Evolutionary conservation across 2,329 filamentous ascomycete species (phyloP).

Genomic region (Fusarium piperis): DNA sequence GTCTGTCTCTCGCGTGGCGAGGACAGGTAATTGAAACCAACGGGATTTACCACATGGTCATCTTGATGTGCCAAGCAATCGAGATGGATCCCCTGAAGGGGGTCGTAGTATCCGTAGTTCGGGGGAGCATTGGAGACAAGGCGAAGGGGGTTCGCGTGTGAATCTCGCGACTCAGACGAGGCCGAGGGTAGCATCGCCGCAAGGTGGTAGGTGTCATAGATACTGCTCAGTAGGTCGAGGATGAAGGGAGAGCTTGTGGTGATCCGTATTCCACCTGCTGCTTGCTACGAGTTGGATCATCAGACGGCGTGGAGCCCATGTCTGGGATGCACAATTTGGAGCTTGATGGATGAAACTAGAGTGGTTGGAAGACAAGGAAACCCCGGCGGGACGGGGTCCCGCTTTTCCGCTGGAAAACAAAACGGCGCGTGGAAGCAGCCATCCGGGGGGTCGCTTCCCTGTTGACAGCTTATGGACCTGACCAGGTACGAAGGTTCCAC

Average conservation of each 20-base stretch:
- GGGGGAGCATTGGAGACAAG: not conserved
- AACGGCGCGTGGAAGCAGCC: constrained; percentile 21
- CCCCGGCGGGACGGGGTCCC: constrained; percentile 26
- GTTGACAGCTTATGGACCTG: constrained; percentile 24
- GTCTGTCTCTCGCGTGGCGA: constrained; percentile 1
- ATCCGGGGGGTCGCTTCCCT: not conserved
- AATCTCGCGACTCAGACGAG: not conserved
- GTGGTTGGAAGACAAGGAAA: constrained; percentile 18
- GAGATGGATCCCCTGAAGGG: constrained; percentile 5
- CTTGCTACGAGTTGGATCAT: not conserved
- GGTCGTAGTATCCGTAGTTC: not conserved
- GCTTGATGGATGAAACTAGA: constrained; percentile 10
- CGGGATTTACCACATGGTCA: constrained; percentile 4
- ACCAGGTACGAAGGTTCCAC: not conserved
- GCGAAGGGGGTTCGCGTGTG: not conserved
- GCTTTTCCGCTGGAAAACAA: constrained; percentile 17
- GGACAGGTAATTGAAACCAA: not conserved
- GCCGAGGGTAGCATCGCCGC: not conserved
- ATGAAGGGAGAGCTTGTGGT: not conserved
- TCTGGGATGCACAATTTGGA: not conserved
- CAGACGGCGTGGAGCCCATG: not conserved
- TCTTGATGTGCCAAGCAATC: not conserved
- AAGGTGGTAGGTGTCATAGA: not conserved
- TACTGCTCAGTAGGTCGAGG: not conserved
- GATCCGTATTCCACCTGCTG: not conserved